phyloP scores from a whole-genome alignment of 2,329 filamentous ascomycete genomes.

The Pyricularia sp. region DNA sequence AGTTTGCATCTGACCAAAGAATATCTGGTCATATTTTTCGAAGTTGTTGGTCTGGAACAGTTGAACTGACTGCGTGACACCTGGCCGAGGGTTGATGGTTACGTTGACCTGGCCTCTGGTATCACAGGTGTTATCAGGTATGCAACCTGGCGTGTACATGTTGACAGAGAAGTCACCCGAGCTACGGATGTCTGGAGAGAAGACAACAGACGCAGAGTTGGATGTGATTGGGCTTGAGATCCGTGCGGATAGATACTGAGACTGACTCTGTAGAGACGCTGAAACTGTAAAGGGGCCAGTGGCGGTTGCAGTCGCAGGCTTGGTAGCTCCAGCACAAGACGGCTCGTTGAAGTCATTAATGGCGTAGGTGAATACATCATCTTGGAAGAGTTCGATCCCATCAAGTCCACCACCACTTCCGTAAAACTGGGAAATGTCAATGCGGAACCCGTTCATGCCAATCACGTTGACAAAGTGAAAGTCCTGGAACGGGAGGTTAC shows the following conservation, averaged over 20 bases:
- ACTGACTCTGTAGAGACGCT: slow-evolving; percentile 58
- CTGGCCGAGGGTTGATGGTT: slow-evolving; percentile 25
- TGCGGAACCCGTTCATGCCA: slow-evolving; percentile 77
- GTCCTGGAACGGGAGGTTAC: slow-evolving; percentile 64
- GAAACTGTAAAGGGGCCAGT: slow-evolving; percentile 68
- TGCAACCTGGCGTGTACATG: slow-evolving; percentile 86
- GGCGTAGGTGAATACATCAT: slow-evolving; percentile 79
- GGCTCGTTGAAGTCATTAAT: slow-evolving; percentile 85
- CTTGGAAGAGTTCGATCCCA: slow-evolving; percentile 78
- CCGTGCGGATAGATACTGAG: slow-evolving; percentile 66
- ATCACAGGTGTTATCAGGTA: slow-evolving; percentile 66
- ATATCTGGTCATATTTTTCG: slow-evolving; percentile 94
- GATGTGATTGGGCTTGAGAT: slow-evolving; percentile 47
- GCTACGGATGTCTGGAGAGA: slow-evolving; percentile 75
- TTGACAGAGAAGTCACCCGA: slow-evolving; percentile 88
- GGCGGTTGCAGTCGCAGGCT: slow-evolving; percentile 54
- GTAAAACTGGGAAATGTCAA: slow-evolving; percentile 84
- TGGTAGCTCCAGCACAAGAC: slow-evolving; percentile 56
- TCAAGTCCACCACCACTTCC: slow-evolving; percentile 75
- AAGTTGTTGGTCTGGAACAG: slow-evolving; percentile 89
- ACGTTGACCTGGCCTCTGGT: slow-evolving; percentile 76
- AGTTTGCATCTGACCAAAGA: slow-evolving; percentile 69
- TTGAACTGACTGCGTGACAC: slow-evolving; percentile 27
- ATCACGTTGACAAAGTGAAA: slow-evolving; percentile 84
- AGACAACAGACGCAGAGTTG: slow-evolving; percentile 60